Conservation (phyloP, 2,329 filamentous ascomycete genomes). For the Neonectria magnoliae region DNA sequence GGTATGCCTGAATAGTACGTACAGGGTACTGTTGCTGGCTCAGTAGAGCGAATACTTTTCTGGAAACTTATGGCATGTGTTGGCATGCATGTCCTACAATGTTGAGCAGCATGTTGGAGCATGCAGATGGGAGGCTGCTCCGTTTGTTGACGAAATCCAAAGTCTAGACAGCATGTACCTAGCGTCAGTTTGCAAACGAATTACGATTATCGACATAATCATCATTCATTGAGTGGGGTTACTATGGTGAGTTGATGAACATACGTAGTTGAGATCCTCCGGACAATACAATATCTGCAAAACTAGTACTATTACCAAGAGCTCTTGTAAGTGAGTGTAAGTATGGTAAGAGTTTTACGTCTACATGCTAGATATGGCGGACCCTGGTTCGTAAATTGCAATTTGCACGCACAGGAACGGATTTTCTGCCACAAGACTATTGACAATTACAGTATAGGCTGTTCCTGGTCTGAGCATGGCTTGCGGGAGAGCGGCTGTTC, state of each 20-base stretch:
- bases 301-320: neutral
- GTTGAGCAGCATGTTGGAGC: neutral
- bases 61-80: neutral
- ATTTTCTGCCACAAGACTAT: neutral
- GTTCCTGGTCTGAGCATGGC: constrained; percentile 7
- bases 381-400: neutral
- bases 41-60: neutral
- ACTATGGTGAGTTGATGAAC: neutral
- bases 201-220: neutral
- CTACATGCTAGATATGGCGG: neutral
- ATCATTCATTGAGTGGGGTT: neutral
- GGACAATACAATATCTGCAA: neutral
- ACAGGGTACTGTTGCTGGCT: neutral
- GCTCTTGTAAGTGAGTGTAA: neutral
- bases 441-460: neutral
- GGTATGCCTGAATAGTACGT: neutral
- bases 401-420: neutral
- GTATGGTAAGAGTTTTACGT: neutral
- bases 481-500: constrained; percentile 8
- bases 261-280: neutral
- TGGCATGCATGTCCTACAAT: neutral
- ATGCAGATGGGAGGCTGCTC: neutral
- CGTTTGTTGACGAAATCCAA: neutral
- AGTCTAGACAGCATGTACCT: neutral
- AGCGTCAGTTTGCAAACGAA: neutral